These are phyloP conservation scores for Zymoseptoria crescenta DNA, from an alignment of 2,329 filamentous ascomycete genomes.

Conservation along the genomic window DNA sequence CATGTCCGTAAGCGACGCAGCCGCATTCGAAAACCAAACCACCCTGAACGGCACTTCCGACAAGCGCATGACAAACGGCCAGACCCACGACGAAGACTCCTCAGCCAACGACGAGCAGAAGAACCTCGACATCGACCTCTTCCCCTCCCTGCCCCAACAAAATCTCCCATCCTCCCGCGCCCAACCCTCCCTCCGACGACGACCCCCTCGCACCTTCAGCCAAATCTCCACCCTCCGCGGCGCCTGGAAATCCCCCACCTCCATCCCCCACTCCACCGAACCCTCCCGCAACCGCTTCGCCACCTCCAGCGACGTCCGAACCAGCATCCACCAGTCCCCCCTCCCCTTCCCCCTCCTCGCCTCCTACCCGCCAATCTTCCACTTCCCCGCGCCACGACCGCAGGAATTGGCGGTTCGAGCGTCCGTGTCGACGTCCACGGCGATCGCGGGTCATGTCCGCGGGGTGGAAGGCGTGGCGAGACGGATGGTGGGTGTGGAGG, in stretches of 20 bases:
- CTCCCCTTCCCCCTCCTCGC: slow-evolving; percentile 70
- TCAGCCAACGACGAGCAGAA: slow-evolving; percentile 5
- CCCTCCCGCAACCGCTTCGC: slow-evolving; percentile 29
- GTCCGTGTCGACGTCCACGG: slow-evolving; percentile 64
- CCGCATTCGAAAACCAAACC: slow-evolving; percentile 23
- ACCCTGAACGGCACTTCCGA: slow-evolving; percentile 24
- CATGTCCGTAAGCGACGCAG: slow-evolving; percentile 50
- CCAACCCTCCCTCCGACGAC: slow-evolving; percentile 9
- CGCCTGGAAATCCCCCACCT: slow-evolving; percentile 29
- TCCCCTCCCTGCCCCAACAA: slow-evolving; percentile 16
- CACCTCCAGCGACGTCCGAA: slow-evolving; percentile 21
- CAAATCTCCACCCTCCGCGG: slow-evolving; percentile 34
- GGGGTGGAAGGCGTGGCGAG: slow-evolving; percentile 45
- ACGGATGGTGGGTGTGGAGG: slow-evolving; percentile 61
- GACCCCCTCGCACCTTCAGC: slow-evolving; percentile 37
- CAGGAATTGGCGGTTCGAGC: slow-evolving; percentile 40
- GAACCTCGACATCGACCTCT: slow-evolving; percentile 24
- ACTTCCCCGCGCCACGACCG: slow-evolving; percentile 32
- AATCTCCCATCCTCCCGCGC: slow-evolving; percentile 7
- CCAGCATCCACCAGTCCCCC: slow-evolving; percentile 33
- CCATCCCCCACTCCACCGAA: slow-evolving; percentile 23
- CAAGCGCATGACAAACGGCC: slow-evolving; percentile 26
- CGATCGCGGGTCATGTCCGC: slow-evolving; percentile 62
- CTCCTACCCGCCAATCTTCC: slow-evolving; percentile 74
- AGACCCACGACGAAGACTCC: slow-evolving; percentile 15